Evolutionary conservation across 2,329 filamentous ascomycete species (phyloP), one percentile per base, ranked within the genome.

Genomic region (Talaromyces sp.): DNA sequence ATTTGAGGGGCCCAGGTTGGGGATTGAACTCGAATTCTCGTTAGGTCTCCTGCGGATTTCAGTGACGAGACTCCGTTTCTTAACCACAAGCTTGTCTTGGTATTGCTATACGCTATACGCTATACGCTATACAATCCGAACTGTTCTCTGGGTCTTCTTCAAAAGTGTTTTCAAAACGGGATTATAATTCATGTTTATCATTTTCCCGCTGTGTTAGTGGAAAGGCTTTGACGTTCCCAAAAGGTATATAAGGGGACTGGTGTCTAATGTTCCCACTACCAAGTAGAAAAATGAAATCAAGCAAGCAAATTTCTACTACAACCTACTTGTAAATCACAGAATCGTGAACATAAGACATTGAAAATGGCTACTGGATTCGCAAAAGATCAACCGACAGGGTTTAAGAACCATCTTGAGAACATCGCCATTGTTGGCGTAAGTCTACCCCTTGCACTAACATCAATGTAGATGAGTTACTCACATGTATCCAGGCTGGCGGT

Each of bases 361-460:
- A 6, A 31, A 31, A 57, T 65, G 47, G 19, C 66, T 24, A 62
- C 33, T n/a, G 52, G 52, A 33, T 64, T 45, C 45, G 65, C 65
- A 19, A 66, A 56, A 52, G 49, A 60, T 11, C 65, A 66, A n/a
- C 65, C 57, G 2, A 35, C 45, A n/a, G 65, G 65, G 19, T 64
- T 61, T 39, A 57, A 60, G 39, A 80, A 80, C 65, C 57, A 69
- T 64, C 73, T 80, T 22, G 70, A 76, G 54, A 75, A 73, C 66
- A 72, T 80, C 19, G 78, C 78, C 57, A 75, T 80, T 65, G 74
- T 80, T 27, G 78, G 78, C 0, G 76, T 77, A 76, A 52, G 73
- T 67, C 41, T 52, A 56, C 1, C 13, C 3, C n/a, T 33, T 9
- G 22, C 16, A 50, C 19, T 3, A 3, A 39, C 9, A 50, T 27